Percentiles rank a stretch among this genome's conserved stretches.
Evolutionary conservation across 2,329 filamentous ascomycete genomes (phyloP).

Genomic region (Paecilomyces sp.): DNA sequence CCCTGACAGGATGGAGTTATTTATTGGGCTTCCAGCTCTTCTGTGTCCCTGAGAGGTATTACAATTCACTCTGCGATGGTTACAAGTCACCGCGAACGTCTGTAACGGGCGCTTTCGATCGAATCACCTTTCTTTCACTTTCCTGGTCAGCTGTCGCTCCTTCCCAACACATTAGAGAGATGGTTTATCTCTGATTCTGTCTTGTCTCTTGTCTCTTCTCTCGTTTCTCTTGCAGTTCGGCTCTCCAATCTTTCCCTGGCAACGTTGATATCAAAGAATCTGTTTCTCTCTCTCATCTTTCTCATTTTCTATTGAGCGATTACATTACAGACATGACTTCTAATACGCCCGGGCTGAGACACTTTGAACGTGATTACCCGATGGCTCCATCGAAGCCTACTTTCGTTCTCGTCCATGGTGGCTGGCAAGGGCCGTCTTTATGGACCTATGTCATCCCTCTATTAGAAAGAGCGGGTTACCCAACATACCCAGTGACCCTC

Average conservation of each 20-base stretch:
- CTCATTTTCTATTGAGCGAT: neutral
- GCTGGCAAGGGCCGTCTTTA: slow-evolving; percentile 5
- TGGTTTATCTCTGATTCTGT: neutral
- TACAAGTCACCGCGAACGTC: neutral
- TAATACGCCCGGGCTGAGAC: neutral
- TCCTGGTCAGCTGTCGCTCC: neutral
- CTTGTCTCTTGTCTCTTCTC: neutral
- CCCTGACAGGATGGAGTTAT: neutral
- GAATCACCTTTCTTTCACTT: neutral
- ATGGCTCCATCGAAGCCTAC: slow-evolving; percentile 11
- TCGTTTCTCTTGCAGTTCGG: neutral
- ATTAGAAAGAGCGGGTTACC: slow-evolving; percentile 6
- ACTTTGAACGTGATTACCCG: neutral
- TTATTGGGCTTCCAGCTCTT: neutral
- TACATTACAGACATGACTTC: neutral
- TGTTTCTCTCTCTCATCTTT: neutral
- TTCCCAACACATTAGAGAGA: neutral
- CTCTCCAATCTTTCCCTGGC: neutral
- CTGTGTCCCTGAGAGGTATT: neutral
- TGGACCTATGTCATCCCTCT: slow-evolving; percentile 5
- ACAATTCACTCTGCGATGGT: neutral
- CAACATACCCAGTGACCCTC: slow-evolving; percentile 2
- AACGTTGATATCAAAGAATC: neutral
- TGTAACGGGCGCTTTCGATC: neutral
- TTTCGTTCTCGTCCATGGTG: slow-evolving; percentile 7